phyloP scores from a whole-genome alignment of 306 rosid genomes.

The Sesbania bispinosa region DNA sequence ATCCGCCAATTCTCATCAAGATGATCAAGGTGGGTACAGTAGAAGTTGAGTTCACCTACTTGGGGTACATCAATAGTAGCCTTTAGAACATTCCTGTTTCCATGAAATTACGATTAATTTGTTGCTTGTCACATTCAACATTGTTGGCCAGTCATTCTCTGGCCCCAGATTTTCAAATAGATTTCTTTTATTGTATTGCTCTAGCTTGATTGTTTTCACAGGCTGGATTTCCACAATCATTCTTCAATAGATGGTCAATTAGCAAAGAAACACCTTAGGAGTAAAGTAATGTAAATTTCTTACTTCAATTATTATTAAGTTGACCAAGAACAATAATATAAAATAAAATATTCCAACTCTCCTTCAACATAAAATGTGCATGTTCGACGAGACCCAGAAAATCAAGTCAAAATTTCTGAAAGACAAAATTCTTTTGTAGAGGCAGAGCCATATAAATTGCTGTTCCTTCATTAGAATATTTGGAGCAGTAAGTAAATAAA shows the following conservation, averaged over 20 bases:
- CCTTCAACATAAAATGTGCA: too few species aligned
- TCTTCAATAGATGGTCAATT: slow-evolving; percentile 11
- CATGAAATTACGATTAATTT: neutral
- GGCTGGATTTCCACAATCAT: slow-evolving; percentile 21
- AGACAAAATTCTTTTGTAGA: too few species aligned
- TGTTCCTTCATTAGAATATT: too few species aligned
- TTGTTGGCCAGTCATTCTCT: slow-evolving; percentile 30
- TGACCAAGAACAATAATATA: neutral
- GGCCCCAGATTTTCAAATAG: slow-evolving; percentile 12
- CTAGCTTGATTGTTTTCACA: slow-evolving; percentile 4
- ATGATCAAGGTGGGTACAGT: slow-evolving; percentile 93
- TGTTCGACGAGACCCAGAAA: too few species aligned
- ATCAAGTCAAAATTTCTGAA: too few species aligned
- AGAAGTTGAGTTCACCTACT: slow-evolving; percentile 80
- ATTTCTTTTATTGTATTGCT: neutral
- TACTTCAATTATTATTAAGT: neutral
- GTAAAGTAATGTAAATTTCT: slow-evolving; percentile 18
- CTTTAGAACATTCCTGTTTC: slow-evolving; percentile 83
- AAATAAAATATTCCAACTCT: neutral
- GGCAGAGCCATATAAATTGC: too few species aligned
- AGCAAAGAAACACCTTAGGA: slow-evolving; percentile 14
- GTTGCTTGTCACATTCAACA: slow-evolving; percentile 20
- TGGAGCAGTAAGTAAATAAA: too few species aligned
- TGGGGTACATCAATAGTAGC: slow-evolving; percentile 84
- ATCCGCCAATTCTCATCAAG: slow-evolving; percentile 94